These are phyloP conservation scores for Ceratobasidium sp. DNA, from an alignment of 1,284 basidiomycete species.

Conservation along the genomic window DNA sequence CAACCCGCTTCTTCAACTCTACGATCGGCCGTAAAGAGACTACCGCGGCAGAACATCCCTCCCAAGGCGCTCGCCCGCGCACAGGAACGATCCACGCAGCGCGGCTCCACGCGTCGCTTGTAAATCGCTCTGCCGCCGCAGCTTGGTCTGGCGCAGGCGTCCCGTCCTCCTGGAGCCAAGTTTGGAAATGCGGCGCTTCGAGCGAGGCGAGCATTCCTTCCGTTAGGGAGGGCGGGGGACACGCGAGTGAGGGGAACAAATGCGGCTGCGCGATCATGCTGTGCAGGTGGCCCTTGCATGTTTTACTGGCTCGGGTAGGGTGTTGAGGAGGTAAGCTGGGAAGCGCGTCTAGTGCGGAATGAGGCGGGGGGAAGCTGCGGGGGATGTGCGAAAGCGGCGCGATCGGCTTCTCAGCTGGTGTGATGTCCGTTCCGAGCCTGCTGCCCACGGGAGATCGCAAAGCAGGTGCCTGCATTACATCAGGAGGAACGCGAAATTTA, in stretches of 20 bases:
- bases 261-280: constrained; percentile 22
- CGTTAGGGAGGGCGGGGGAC: constrained; percentile 26
- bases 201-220: constrained; percentile 40
- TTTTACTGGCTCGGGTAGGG: constrained; percentile 25
- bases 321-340: no score
- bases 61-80: constrained; percentile 36
- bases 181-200: constrained; percentile 5
- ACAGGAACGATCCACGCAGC: constrained; percentile 40
- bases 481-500: constrained; percentile 21
- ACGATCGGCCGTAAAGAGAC: constrained; percentile 32
- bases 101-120: constrained; percentile 28
- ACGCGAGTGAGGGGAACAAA: constrained; percentile 36
- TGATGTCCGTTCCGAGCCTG: constrained; percentile 2
- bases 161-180: constrained; percentile 27
- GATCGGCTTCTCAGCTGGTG: not conserved
- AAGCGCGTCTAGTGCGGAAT: not conserved
- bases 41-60: constrained; percentile 37
- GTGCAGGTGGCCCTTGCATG: constrained; percentile 34
- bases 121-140: constrained; percentile 1
- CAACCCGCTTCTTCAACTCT: constrained; percentile 28
- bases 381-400: not conserved
- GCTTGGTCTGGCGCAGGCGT: constrained; percentile 7
- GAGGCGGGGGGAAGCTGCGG: constrained; percentile 4
- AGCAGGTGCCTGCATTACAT: not conserved
- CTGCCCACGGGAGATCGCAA: constrained; percentile 9